phyloP scores from a whole-genome alignment of 176 grass and related monocot species.

The Carex parvula region DNA sequence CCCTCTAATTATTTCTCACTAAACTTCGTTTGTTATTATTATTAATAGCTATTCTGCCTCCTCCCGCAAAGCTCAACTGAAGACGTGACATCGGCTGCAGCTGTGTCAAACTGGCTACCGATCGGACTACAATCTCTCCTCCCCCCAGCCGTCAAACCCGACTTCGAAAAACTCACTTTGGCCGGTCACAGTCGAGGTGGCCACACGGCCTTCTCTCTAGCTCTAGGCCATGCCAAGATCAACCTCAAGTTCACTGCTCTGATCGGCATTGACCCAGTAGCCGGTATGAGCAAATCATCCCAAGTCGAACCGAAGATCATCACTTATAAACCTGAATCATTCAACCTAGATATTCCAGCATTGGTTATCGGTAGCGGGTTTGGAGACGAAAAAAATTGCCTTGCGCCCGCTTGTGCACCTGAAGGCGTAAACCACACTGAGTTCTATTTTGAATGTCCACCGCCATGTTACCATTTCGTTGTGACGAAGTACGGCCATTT shows the following conservation, averaged over 20 bases:
- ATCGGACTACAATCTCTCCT: slow-evolving; percentile 32
- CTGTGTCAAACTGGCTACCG: slow-evolving; percentile 38
- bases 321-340: slow-evolving; percentile 41
- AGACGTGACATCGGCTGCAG: slow-evolving; percentile 30
- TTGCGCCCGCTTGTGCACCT: slow-evolving; percentile 46
- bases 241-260: slow-evolving; percentile 33
- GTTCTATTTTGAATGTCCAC: slow-evolving; percentile 48
- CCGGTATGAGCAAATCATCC: not conserved
- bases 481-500: slow-evolving; percentile 52
- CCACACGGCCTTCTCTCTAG: slow-evolving; percentile 47
- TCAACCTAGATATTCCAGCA: slow-evolving; percentile 27
- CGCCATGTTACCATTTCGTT: slow-evolving; percentile 52
- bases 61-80: not conserved
- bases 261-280: slow-evolving; percentile 53
- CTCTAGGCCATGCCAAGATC: slow-evolving; percentile 34
- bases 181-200: slow-evolving; percentile 56
- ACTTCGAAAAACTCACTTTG: slow-evolving; percentile 39
- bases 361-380: slow-evolving; percentile 50
- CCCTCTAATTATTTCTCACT: not conserved
- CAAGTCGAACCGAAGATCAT: slow-evolving; percentile 41
- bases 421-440: slow-evolving; percentile 44
- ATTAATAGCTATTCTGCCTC: slow-evolving; percentile 4
- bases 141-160: slow-evolving; percentile 27
- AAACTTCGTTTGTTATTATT: not conserved
- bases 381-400: slow-evolving; percentile 32